Conservation (phyloP, 176 grass and related monocot genomes). For the Sorghum bicolor region DNA sequence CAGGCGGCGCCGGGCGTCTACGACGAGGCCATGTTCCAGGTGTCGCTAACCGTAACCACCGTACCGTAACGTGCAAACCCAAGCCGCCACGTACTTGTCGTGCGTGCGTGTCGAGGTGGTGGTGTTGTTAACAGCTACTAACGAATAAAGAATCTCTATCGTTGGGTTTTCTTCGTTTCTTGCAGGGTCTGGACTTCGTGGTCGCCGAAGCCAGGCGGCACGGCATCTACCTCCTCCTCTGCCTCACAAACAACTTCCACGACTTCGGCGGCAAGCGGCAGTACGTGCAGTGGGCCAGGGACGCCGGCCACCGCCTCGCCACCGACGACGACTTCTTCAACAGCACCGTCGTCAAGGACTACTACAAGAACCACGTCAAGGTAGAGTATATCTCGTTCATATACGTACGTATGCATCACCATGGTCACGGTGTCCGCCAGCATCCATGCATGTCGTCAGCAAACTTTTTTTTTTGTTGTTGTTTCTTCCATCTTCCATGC, state of each 20-base stretch:
- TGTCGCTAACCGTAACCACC: no score
- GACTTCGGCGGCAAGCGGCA: constrained; percentile 71
- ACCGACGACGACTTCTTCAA: constrained; percentile 72
- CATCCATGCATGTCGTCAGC: not conserved
- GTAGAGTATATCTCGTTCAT: no score
- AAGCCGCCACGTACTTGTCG: no score
- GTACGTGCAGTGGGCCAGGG: constrained; percentile 71
- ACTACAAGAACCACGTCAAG: constrained; percentile 78
- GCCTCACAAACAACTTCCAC: constrained; percentile 72
- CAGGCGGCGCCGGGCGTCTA: constrained; percentile 68
- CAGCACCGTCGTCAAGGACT: constrained; percentile 50
- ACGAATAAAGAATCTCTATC: no score
- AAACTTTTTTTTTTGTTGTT: no score
- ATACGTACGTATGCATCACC: no score
- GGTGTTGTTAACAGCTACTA: not conserved
- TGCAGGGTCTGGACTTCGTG: constrained; percentile 75
- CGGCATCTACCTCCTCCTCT: constrained; percentile 61
- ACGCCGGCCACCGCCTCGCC: constrained; percentile 28
- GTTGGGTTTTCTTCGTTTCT: not conserved
- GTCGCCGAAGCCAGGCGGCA: constrained; percentile 58
- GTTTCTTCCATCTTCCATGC: not conserved
- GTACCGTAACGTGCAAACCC: no score
- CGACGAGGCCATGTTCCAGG: constrained; percentile 64
- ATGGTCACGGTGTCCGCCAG: no score
- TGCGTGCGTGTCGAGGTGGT: no score